These are phyloP conservation scores for Ambrosiella cleistominuta DNA, from an alignment of 2,329 filamentous ascomycete genomes.

Conservation along the genomic window DNA sequence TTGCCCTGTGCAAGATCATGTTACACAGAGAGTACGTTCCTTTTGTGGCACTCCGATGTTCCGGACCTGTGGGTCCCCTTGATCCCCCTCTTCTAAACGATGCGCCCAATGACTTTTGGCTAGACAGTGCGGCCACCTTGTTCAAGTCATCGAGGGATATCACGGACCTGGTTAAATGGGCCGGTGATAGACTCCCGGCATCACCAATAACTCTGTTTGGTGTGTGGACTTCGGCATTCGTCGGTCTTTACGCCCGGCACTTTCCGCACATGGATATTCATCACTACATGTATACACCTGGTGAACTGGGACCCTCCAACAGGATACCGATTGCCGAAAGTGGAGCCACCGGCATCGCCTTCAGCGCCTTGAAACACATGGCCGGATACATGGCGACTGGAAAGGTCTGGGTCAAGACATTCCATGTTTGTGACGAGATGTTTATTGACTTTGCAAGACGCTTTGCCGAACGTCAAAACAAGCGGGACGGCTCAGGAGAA, in stretches of 20 bases:
- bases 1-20: conserved; percentile 47
- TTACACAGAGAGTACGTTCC: conserved; percentile 17
- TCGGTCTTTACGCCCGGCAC: conserved; percentile 46
- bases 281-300: conserved; percentile 30
- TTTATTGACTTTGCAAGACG: conserved; percentile 22
- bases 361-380: conserved; percentile 34
- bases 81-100: conserved; percentile 22
- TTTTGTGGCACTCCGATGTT: conserved; percentile 23
- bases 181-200: conserved; percentile 43
- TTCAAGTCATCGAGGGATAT: conserved; percentile 47
- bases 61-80: conserved; percentile 34
- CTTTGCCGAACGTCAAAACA: conserved; percentile 24
- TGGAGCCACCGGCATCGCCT: conserved; percentile 30
- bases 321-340: conserved; percentile 19
- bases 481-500: conserved; percentile 12
- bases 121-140: conserved; percentile 40
- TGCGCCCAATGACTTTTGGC: conserved; percentile 35
- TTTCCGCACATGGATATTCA: conserved; percentile 52
- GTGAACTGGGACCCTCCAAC: conserved; percentile 16
- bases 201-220: conserved; percentile 52
- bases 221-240: conserved; percentile 48
- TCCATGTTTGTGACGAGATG: conserved; percentile 35
- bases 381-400: conserved; percentile 37
- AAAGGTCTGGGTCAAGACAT: conserved; percentile 34
- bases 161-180: conserved; percentile 45